These are phyloP conservation scores for Sporothrix curviconia DNA, from an alignment of 2,329 filamentous ascomycete species.

Conservation along the genomic window DNA sequence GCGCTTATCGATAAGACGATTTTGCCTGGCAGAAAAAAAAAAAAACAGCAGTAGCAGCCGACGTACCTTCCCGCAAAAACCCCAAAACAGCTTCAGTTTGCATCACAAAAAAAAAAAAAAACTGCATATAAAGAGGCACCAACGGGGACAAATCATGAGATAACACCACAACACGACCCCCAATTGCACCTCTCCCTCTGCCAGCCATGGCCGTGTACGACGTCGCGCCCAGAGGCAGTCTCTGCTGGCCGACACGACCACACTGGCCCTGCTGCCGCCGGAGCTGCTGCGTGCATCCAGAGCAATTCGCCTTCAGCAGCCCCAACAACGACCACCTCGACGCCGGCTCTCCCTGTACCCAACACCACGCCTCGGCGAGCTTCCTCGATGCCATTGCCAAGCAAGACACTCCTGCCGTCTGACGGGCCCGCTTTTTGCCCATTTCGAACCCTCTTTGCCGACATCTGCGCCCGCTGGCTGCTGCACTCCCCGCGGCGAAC, in stretches of 20 bases:
- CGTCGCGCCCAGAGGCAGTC: slow-evolving; percentile 48
- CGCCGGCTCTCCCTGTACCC: background rate
- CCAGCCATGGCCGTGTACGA: slow-evolving; percentile 48
- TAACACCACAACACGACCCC: background rate
- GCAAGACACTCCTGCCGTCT: slow-evolving; percentile 63
- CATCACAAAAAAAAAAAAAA: slow-evolving; percentile 7
- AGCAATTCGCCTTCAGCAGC: slow-evolving; percentile 43
- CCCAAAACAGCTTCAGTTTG: background rate
- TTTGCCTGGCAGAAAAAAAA: slow-evolving; percentile 11
- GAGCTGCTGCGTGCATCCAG: slow-evolving; percentile 65
- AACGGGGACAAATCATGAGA: slow-evolving; percentile 4
- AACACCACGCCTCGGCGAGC: slow-evolving; percentile 26
- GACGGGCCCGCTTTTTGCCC: slow-evolving; percentile 66
- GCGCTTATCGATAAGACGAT: slow-evolving; percentile 15
- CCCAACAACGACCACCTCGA: background rate
- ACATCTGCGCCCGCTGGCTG: slow-evolving; percentile 77
- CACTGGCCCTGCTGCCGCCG: slow-evolving; percentile 56
- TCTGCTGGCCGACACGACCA: slow-evolving; percentile 48
- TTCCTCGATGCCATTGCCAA: slow-evolving; percentile 66
- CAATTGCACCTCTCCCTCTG: background rate
- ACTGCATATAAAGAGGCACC: background rate
- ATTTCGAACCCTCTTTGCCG: slow-evolving; percentile 71
- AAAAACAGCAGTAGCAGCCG: slow-evolving; percentile 4
- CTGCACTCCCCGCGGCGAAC: slow-evolving; percentile 36
- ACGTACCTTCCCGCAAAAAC: background rate